phyloP scores from a whole-genome alignment of 2,329 filamentous ascomycete species.

The Chrysoporthe deuterocubensis region DNA sequence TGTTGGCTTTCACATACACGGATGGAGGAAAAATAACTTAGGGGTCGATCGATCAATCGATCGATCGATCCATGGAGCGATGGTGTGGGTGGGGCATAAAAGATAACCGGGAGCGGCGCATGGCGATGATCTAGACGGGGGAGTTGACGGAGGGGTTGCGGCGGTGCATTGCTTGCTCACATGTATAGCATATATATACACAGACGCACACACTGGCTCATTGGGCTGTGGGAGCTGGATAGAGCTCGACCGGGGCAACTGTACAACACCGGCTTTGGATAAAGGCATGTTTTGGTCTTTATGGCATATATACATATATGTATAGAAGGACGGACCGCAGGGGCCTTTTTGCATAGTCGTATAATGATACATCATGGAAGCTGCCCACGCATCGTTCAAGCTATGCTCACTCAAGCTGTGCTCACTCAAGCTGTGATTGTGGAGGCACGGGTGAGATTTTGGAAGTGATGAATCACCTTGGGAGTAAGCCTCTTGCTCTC shows the following conservation, averaged over 20 bases:
- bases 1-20: neutral
- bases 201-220: neutral
- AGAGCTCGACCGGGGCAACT: neutral
- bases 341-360: conserved; percentile 2
- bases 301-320: neutral
- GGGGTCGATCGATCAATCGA: too few relatives aligned
- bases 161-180: too few relatives aligned
- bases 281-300: neutral
- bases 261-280: neutral
- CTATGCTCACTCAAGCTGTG: too few relatives aligned
- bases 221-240: neutral
- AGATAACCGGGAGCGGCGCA: neutral
- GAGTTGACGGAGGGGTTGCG: too few relatives aligned
- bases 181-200: neutral
- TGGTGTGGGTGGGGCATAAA: neutral
- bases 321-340: neutral
- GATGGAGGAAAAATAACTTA: neutral
- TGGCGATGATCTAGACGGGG: too few relatives aligned
- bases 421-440: too few relatives aligned
- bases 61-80: neutral
- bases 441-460: too few relatives aligned
- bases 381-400: too few relatives aligned
- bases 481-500: too few relatives aligned
- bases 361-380: neutral
- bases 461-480: too few relatives aligned